Evolutionary conservation across 495 filamentous ascomycete species (phyloP).

Genomic region (Aspergillus indologenus): DNA sequence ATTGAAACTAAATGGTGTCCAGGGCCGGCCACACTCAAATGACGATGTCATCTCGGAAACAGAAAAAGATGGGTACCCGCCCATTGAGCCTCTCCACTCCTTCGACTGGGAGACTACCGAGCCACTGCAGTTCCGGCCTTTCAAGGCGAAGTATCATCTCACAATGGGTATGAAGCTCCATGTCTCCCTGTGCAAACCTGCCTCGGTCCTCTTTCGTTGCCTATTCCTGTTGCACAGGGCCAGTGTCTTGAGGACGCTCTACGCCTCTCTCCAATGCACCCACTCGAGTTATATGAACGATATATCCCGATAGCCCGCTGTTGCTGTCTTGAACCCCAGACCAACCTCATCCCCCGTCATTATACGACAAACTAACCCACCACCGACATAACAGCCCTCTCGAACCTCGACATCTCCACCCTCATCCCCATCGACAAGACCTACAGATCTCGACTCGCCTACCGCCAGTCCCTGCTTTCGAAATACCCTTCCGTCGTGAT

Average conservation of each 20-base stretch:
- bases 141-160: conserved; percentile 68
- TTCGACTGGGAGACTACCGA: conserved; percentile 61
- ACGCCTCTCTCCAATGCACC: no score
- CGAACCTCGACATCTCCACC: conserved; percentile 49
- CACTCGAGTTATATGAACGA: no score
- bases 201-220: no score
- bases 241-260: no score
- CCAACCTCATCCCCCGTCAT: no score
- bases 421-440: conserved; percentile 63
- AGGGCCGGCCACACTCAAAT: background rate
- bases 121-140: conserved; percentile 61
- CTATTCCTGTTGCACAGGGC: no score
- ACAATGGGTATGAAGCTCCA: conserved; percentile 59
- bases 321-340: background rate
- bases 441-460: conserved; percentile 52
- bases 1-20: background rate
- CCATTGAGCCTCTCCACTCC: conserved; percentile 51
- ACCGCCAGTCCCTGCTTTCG: conserved; percentile 47
- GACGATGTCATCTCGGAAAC: background rate
- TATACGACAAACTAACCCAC: background rate
- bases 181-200: background rate
- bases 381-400: conserved; percentile 43
- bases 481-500: conserved; percentile 41
- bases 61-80: conserved; percentile 18
- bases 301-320: no score